phyloP scores from a whole-genome alignment of 768 basidiomycete genomes.

The Boletus reticuloceps region DNA sequence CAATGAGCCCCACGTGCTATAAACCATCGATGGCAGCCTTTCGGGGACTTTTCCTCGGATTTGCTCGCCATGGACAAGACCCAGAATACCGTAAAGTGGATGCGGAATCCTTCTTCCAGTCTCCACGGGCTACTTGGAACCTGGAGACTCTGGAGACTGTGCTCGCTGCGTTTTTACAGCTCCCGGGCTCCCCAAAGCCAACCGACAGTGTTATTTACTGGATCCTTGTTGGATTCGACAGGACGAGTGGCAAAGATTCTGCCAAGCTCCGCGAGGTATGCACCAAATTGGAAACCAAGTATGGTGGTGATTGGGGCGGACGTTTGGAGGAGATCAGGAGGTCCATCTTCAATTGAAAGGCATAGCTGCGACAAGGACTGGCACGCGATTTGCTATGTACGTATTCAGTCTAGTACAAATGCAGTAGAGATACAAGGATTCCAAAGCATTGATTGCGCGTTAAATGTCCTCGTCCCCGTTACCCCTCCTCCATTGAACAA shows the following conservation, averaged over 20 bases:
- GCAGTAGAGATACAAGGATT: constrained; percentile 6
- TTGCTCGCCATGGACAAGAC: constrained; percentile 53
- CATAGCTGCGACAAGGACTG: neutral
- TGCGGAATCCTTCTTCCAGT: constrained; percentile 6
- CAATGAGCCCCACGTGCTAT: constrained; percentile 31
- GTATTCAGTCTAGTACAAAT: neutral
- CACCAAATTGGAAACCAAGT: constrained; percentile 54
- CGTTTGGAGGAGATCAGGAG: constrained; percentile 43
- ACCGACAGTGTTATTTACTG: constrained; percentile 56
- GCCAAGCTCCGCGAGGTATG: constrained; percentile 54
- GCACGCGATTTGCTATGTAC: neutral
- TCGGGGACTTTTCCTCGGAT: constrained; percentile 74
- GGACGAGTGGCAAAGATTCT: constrained; percentile 52
- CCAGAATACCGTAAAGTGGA: constrained; percentile 6
- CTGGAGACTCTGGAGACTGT: constrained; percentile 52
- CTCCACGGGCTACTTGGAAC: constrained; percentile 44
- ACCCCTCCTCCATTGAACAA: constrained; percentile 65
- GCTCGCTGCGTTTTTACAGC: constrained; percentile 60
- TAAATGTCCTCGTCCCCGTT: constrained; percentile 40
- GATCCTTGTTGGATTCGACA: constrained; percentile 64
- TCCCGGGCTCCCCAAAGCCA: constrained; percentile 45
- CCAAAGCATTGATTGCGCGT: neutral
- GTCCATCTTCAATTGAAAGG: constrained; percentile 30
- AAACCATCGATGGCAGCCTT: constrained; percentile 54
- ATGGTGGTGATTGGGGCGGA: constrained; percentile 44